phyloP scores from a whole-genome alignment of 495 filamentous ascomycete genomes.

The Daldinia caldariorum region DNA sequence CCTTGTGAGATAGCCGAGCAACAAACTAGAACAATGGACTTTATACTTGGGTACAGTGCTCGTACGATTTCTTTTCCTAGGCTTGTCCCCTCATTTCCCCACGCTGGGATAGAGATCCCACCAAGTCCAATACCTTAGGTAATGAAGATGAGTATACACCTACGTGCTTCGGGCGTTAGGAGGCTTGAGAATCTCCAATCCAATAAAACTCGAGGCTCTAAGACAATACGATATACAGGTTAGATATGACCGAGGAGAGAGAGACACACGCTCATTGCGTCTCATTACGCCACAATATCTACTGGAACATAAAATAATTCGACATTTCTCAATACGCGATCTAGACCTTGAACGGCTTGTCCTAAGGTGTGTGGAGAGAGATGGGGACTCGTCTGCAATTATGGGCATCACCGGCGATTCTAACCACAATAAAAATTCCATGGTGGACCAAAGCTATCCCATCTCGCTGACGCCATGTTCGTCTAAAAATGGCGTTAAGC shows the following conservation, averaged over 20 bases:
- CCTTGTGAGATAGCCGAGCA: neutral
- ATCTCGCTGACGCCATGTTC: neutral
- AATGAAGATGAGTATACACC: neutral
- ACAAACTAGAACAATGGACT: constrained; percentile 1
- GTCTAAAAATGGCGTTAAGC: too few species aligned
- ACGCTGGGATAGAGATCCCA: neutral
- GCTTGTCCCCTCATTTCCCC: constrained; percentile 1
- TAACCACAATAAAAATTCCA: neutral
- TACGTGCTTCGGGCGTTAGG: neutral
- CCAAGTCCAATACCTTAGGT: neutral
- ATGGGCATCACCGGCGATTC: constrained; percentile 4
- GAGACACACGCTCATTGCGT: neutral
- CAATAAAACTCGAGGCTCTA: neutral
- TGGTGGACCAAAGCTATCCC: neutral
- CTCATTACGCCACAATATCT: constrained; percentile 6
- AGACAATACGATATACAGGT: neutral
- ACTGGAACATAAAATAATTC: constrained; percentile 12
- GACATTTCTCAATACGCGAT: constrained; percentile 3
- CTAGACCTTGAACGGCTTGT: neutral
- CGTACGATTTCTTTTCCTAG: neutral
- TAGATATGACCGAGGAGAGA: neutral
- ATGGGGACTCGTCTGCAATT: neutral
- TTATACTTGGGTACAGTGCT: neutral
- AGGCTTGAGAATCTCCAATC: constrained; percentile 1
- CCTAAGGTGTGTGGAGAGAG: neutral